Base-by-base conservation (phyloP, 202 grass and related monocot genomes). In the Saccharum hybrid region DNA sequence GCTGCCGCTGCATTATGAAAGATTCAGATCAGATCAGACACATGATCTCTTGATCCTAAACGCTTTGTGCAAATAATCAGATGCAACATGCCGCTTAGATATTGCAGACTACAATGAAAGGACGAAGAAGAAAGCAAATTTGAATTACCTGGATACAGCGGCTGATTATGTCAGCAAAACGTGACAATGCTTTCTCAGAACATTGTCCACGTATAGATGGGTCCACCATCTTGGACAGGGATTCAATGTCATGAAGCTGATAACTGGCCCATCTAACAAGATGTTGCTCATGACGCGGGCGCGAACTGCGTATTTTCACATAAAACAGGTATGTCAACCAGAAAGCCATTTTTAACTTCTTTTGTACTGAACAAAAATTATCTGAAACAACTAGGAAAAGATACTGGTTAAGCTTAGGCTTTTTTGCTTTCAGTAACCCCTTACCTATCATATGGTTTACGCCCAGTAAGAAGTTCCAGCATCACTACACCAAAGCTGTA, bases 401-500 rank as follows among this genome's bases (percentile, higher is more conserved):
- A 6, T 86, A 33, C 36, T 60, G 70, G n/a, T 67, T 64, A 71
- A 72, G 22, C 13, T 65, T 67, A 33, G 36, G 31, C 7, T 28
- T 0, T 64, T 64, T 64, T 64, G 14, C 6, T 74, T 69, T 10
- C 9, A 81, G 80, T 13, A 71, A 66, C 7, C 21, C 60, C 88
- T 85, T 90, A 92, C 96, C 84, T 83, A 18, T 99, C 91, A 64
- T 90, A 94, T 3, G 96, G 91, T 89, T 94, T 96, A 67, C 91
- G 91, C 57, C 96, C 93, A 9, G 96, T 96, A 65, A 99, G 91
- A 86, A 99, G 88, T 91, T 99, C 96, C 46, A 99, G 79, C 96
- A 99, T 99, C 48, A 99, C 91, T 79, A 96, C 88, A 48, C 96
- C 96, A 91, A 99, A 99, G 84, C 93, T 94, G 65, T 96, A 96